Conservation (phyloP, 345 rosid species). For the Acer saccharum region DNA sequence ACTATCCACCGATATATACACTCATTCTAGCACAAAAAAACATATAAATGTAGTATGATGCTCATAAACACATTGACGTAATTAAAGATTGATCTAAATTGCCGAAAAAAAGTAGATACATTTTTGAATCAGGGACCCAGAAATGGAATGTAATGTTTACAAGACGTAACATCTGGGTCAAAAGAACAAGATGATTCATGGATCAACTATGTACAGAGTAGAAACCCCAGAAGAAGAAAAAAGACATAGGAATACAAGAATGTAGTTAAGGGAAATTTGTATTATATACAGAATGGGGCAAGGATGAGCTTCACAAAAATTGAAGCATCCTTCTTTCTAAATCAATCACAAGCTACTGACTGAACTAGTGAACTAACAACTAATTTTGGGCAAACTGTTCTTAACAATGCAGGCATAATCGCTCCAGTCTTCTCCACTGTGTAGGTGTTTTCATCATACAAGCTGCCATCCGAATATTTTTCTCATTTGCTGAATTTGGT, state of each 20-base stretch:
- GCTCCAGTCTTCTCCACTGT: background rate
- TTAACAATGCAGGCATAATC: conserved; percentile 12
- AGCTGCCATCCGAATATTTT: background rate
- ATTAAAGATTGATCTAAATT: too few relatives aligned
- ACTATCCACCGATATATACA: too few relatives aligned
- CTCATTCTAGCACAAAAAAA: too few relatives aligned
- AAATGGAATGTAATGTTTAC: background rate
- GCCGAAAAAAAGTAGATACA: background rate
- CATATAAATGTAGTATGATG: too few relatives aligned
- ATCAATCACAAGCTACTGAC: background rate
- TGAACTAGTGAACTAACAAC: conserved; percentile 4
- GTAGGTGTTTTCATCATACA: conserved; percentile 9
- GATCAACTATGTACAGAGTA: conserved; percentile 24
- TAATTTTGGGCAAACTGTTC: conserved; percentile 2
- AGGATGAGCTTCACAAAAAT: conserved; percentile 32
- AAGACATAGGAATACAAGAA: conserved; percentile 16
- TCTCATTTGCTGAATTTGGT: background rate
- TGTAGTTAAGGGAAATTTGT: background rate
- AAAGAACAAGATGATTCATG: background rate
- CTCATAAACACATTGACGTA: too few relatives aligned
- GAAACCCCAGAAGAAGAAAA: background rate
- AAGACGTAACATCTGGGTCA: background rate
- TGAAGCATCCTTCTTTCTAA: conserved; percentile 28
- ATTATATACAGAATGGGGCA: conserved; percentile 11
- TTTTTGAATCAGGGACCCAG: background rate